A percentile compares a stretch with the other conserved stretches of the same genome.
These are phyloP conservation scores for Mycena indigotica DNA, from an alignment of 768 basidiomycete species.

Conservation along the genomic window DNA sequence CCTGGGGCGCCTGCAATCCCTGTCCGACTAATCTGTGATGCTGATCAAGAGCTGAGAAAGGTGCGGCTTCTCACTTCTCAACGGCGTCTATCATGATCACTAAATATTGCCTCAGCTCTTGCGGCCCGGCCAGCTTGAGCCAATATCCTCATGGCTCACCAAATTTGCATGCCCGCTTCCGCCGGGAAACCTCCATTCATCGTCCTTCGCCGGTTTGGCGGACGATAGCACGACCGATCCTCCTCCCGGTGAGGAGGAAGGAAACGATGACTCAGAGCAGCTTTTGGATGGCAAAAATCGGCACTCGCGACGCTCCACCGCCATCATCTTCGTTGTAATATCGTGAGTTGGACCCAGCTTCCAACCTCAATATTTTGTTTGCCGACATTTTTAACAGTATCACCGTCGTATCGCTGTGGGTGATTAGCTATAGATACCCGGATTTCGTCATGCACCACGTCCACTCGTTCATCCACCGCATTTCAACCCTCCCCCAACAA, in stretches of 20 bases:
- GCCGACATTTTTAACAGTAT: too few relatives aligned
- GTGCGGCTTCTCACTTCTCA: neutral
- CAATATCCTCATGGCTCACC: conserved; percentile 12
- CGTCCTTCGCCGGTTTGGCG: neutral
- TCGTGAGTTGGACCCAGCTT: conserved; percentile 2
- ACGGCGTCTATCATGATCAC: too few relatives aligned
- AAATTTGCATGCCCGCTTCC: conserved; percentile 7
- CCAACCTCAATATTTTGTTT: neutral
- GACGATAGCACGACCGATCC: conserved; percentile 2
- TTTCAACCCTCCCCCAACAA: neutral
- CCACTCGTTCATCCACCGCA: neutral
- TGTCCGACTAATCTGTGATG: neutral
- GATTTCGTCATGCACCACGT: conserved; percentile 10
- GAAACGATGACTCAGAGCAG: conserved; percentile 11
- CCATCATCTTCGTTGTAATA: conserved; percentile 11
- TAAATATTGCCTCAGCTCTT: too few relatives aligned
- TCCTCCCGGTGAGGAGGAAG: neutral
- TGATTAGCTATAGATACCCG: conserved; percentile 17
- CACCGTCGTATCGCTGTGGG: conserved; percentile 8
- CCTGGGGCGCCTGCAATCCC: neutral
- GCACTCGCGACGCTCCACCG: conserved; percentile 9
- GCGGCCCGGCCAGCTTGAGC: neutral
- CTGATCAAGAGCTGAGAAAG: neutral
- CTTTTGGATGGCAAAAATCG: conserved; percentile 17
- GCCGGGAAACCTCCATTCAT: neutral